A percentile compares a stretch with the other conserved stretches of the same genome.
phyloP scores from a whole-genome alignment of 345 rosid species.

The Atalantia buxifolia region DNA sequence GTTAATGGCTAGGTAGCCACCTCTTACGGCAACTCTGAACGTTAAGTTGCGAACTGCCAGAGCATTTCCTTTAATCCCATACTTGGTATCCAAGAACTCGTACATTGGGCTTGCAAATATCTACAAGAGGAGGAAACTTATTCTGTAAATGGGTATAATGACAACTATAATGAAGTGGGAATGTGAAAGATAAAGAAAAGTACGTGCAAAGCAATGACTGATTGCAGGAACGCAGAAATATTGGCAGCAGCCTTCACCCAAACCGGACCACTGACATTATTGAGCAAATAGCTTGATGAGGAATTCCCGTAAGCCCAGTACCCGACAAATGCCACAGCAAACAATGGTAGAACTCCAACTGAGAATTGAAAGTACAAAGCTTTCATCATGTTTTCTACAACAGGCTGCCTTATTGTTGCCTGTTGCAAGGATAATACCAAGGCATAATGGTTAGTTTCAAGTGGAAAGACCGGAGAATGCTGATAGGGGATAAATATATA shows the following conservation, averaged over 20 bases:
- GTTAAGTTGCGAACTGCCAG: constrained; percentile 45
- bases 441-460: neutral
- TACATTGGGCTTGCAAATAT: constrained; percentile 94
- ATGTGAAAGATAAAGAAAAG: neutral
- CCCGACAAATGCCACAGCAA: constrained; percentile 63
- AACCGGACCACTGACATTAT: constrained; percentile 63
- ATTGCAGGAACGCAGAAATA: constrained; percentile 72
- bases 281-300: constrained; percentile 67
- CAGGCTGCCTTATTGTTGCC: constrained; percentile 88
- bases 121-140: constrained; percentile 24
- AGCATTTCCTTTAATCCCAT: constrained; percentile 67
- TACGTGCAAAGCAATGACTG: constrained; percentile 86
- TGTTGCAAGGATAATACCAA: constrained; percentile 20
- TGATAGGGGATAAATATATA: neutral
- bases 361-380: constrained; percentile 85
- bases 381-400: constrained; percentile 75
- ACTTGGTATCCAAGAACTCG: constrained; percentile 84
- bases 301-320: constrained; percentile 98
- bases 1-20: constrained; percentile 66
- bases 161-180: neutral
- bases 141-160: neutral
- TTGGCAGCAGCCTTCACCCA: constrained; percentile 85
- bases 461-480: neutral
- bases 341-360: constrained; percentile 69
- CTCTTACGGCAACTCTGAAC: constrained; percentile 66